Conservation (phyloP, 2,329 filamentous ascomycete species). For the Orbilia ellipsospora region DNA sequence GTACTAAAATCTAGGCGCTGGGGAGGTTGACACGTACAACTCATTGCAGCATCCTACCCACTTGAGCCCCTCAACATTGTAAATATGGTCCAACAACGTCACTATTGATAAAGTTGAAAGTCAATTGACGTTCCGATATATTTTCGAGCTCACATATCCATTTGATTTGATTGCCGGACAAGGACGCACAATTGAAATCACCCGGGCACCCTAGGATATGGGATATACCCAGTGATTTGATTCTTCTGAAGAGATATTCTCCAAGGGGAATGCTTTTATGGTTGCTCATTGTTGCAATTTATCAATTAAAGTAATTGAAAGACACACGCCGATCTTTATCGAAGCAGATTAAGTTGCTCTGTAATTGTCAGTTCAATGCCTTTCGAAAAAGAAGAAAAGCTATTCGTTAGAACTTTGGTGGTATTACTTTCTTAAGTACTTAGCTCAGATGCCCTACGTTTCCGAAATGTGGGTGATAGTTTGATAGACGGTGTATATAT, state of each 20-base stretch:
- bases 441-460: too few relatives aligned
- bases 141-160: not conserved
- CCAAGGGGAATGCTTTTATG: conserved; percentile 58
- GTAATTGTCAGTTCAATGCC: too few relatives aligned
- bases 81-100: conserved; percentile 61
- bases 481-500: not conserved
- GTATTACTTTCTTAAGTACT: too few relatives aligned
- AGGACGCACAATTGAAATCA: conserved; percentile 59
- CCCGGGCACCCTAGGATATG: conserved; percentile 60
- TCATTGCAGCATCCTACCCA: conserved; percentile 62
- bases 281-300: conserved; percentile 34
- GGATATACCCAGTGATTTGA: conserved; percentile 58
- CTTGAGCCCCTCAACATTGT: conserved; percentile 60
- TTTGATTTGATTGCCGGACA: too few relatives aligned
- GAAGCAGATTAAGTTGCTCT: too few relatives aligned
- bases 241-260: conserved; percentile 59
- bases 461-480: not conserved
- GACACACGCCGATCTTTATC: too few relatives aligned
- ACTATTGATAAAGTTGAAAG: conserved; percentile 12
- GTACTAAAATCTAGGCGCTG: not conserved
- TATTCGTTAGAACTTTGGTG: too few relatives aligned
- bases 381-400: too few relatives aligned
- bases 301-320: too few relatives aligned
- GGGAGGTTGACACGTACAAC: conserved; percentile 49
- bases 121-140: not conserved